Base-by-base conservation (phyloP, 768 basidiomycete species). In the Kwoniella sp. region DNA sequence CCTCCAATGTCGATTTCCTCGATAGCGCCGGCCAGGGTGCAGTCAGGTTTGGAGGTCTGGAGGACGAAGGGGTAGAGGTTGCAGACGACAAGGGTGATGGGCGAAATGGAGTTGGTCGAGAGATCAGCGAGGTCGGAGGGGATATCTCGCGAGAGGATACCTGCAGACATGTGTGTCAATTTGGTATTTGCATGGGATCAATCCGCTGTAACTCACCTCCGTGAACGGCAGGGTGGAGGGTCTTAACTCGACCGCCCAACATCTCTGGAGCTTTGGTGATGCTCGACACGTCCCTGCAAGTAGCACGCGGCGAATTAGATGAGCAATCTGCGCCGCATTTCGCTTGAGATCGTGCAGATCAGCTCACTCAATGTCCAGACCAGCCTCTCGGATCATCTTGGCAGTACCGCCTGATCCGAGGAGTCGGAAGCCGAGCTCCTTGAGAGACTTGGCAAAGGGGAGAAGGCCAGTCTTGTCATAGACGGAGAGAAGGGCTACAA, bases 1-100 rank as follows among this genome's bases (percentile, higher is more conserved):
- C 96, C 96, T 5, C 96, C 96, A 63, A 99, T 98, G 82, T 99
- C 96, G 72, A 99, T 90, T 82, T 99, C 96, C 80, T 99, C 96
- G 64, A 98, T 89, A 4, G 95, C 95, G 54, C 90, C 89, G 2
- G 91, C 87, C 65, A 97, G 87, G 12, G 92, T 93, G 82, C 93
- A 94, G 69, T 87, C 86, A 0, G 93, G 91, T 58, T 82, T 80
- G 73, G 89, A 87, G 0, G 94, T 86, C 54, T 94, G 96, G 23
- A 88, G 86, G 31, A 90, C 87, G 83, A 99, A 99, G 0, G 96
- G 96, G 84, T 99, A 98, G 58, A 99, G 87, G 81, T 99, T 99
- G 87, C 96, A 99, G 67, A 96, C 93, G 63, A 99, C 95, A 83
- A 99, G 90, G 61, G 90, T 88, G 82, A 98, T 97, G 67, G 91